Evolutionary conservation across 768 basidiomycete genomes (phyloP).

Genomic region (Russula sp.): DNA sequence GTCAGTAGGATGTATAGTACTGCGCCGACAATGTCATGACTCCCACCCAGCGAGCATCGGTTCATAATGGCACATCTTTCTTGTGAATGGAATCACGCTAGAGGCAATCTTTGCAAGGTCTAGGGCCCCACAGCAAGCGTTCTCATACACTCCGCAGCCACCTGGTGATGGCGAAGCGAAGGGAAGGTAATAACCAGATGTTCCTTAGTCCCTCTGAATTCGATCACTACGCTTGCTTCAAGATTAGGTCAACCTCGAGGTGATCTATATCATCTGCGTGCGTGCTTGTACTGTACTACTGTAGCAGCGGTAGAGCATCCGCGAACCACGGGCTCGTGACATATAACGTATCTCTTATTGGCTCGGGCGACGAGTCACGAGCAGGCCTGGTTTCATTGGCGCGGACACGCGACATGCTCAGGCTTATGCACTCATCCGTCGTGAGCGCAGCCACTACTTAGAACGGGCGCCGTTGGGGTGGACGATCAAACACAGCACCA

Average conservation of each 20-base stretch:
- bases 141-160: neutral
- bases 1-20: too few relatives aligned
- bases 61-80: too few relatives aligned
- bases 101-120: neutral
- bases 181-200: neutral
- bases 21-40: too few relatives aligned
- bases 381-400: too few relatives aligned
- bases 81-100: neutral
- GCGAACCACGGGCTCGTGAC: neutral
- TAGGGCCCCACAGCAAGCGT: neutral
- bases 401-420: neutral
- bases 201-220: neutral
- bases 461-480: neutral
- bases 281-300: neutral
- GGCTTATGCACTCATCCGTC: slow-evolving; percentile 11
- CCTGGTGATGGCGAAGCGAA: neutral
- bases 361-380: neutral
- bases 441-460: neutral
- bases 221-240: neutral
- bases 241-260: neutral
- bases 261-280: neutral
- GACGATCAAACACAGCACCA: neutral
- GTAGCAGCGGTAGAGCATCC: neutral
- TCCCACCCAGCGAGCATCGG: too few relatives aligned
- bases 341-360: neutral